A percentile compares a stretch with the other conserved stretches of the same genome.
Evolutionary conservation across 345 rosid genomes (phyloP).

Genomic region (Bruguiera parviflora): DNA sequence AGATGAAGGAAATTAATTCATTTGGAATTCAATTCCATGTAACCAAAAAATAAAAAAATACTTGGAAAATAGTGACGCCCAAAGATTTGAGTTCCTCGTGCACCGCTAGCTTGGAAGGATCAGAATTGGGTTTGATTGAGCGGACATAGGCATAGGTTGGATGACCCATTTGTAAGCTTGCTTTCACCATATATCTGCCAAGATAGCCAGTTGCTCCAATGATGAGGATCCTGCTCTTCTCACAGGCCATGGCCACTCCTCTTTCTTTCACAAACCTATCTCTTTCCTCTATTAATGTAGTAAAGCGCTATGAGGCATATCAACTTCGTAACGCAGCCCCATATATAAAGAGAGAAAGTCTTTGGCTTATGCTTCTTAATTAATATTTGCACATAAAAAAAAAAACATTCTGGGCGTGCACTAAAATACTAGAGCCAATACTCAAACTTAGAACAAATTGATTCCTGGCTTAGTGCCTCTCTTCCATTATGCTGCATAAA

Average conservation of each 20-base stretch:
- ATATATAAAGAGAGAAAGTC: no score
- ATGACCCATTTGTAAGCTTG: conserved; percentile 7
- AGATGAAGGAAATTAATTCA: no score
- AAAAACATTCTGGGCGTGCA: no score
- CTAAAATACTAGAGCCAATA: no score
- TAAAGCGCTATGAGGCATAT: neutral
- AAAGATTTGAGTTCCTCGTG: conserved; percentile 25
- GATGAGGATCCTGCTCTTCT: conserved; percentile 11
- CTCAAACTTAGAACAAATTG: no score
- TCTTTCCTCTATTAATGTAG: neutral
- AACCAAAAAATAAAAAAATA: neutral
- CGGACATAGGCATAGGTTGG: conserved; percentile 26
- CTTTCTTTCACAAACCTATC: neutral
- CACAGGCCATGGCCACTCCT: neutral
- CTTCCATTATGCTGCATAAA: no score
- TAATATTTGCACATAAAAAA: no score
- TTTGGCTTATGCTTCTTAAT: no score
- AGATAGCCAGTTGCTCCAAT: conserved; percentile 19
- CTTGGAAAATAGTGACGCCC: conserved; percentile 35
- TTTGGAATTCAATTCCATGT: no score
- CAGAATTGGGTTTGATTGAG: conserved; percentile 4
- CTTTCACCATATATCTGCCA: conserved; percentile 13
- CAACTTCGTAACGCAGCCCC: neutral
- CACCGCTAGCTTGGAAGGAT: conserved; percentile 19
- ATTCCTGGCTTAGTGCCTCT: no score